These are phyloP conservation scores for Sphenostylis stenocarpa DNA, from an alignment of 306 rosid genomes.

Conservation along the genomic window DNA sequence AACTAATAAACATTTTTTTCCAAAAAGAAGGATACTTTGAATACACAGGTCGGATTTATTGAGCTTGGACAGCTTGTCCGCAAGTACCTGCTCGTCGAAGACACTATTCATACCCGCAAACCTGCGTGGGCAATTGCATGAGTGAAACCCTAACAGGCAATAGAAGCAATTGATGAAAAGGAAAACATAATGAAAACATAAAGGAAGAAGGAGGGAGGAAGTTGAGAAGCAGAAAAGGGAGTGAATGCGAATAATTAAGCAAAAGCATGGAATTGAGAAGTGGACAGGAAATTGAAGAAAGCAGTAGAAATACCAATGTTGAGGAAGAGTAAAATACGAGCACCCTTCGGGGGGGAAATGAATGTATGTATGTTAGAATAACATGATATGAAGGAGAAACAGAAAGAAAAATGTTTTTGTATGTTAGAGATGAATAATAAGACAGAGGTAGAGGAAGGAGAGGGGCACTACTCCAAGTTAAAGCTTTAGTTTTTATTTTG, in stretches of 20 bases:
- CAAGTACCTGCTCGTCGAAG: slow-evolving; percentile 84
- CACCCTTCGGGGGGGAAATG: slow-evolving; percentile 6
- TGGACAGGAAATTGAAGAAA: background rate
- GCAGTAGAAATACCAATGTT: slow-evolving; percentile 18
- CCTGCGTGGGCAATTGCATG: slow-evolving; percentile 2
- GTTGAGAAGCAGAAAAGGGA: background rate
- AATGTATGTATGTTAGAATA: background rate
- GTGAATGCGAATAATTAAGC: slow-evolving; percentile 19
- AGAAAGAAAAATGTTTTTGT: background rate
- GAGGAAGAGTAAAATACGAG: background rate
- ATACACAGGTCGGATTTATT: slow-evolving; percentile 85
- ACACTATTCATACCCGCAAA: slow-evolving; percentile 65
- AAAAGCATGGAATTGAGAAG: slow-evolving; percentile 27
- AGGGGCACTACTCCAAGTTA: background rate
- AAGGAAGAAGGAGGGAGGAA: background rate
- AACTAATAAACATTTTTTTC: background rate
- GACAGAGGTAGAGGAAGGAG: no score
- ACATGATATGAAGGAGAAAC: background rate
- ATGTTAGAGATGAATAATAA: background rate
- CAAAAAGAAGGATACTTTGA: slow-evolving; percentile 68
- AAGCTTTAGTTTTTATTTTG: slow-evolving; percentile 2
- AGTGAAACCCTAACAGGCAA: slow-evolving; percentile 40
- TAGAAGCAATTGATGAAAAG: background rate
- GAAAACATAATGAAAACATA: background rate
- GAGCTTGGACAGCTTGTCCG: slow-evolving; percentile 90